Percentiles rank a stretch among this genome's conserved stretches.
phyloP scores from a whole-genome alignment of 2,329 filamentous ascomycete genomes.

The Sphaerulina populicola region DNA sequence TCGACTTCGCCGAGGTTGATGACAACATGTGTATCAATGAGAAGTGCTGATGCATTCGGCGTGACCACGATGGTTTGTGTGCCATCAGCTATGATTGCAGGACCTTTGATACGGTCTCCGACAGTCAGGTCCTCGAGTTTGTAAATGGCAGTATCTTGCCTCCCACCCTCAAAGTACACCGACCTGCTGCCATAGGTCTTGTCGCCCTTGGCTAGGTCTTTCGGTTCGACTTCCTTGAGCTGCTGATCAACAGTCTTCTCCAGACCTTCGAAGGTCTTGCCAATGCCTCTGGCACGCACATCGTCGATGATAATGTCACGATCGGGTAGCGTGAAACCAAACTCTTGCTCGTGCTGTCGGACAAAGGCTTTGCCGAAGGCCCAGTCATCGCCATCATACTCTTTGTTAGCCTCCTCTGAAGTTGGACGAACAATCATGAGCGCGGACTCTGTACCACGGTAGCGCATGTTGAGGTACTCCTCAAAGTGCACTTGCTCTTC shows the following conservation, averaged over 20 bases:
- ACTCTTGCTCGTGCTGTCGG: slow-evolving; percentile 82
- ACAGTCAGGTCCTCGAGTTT: slow-evolving; percentile 66
- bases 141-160: slow-evolving; percentile 71
- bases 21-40: slow-evolving; percentile 80
- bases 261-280: slow-evolving; percentile 71
- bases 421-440: slow-evolving; percentile 77
- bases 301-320: slow-evolving; percentile 86
- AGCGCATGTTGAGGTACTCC: slow-evolving; percentile 90
- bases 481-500: slow-evolving; percentile 71
- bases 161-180: slow-evolving; percentile 79
- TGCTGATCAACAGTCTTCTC: slow-evolving; percentile 81
- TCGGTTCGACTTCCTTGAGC: slow-evolving; percentile 58
- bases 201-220: slow-evolving; percentile 47
- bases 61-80: slow-evolving; percentile 89
- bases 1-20: slow-evolving; percentile 62
- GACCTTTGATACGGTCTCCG: slow-evolving; percentile 66
- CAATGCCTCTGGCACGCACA: slow-evolving; percentile 78
- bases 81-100: slow-evolving; percentile 77
- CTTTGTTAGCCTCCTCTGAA: slow-evolving; percentile 51
- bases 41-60: slow-evolving; percentile 63
- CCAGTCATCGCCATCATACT: slow-evolving; percentile 61
- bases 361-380: slow-evolving; percentile 78
- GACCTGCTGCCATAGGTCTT: slow-evolving; percentile 59
- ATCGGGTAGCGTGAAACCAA: slow-evolving; percentile 79
- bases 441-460: slow-evolving; percentile 81